Base-by-base conservation (phyloP, 1,284 basidiomycete genomes). In the Ceratobasidium sp. region DNA sequence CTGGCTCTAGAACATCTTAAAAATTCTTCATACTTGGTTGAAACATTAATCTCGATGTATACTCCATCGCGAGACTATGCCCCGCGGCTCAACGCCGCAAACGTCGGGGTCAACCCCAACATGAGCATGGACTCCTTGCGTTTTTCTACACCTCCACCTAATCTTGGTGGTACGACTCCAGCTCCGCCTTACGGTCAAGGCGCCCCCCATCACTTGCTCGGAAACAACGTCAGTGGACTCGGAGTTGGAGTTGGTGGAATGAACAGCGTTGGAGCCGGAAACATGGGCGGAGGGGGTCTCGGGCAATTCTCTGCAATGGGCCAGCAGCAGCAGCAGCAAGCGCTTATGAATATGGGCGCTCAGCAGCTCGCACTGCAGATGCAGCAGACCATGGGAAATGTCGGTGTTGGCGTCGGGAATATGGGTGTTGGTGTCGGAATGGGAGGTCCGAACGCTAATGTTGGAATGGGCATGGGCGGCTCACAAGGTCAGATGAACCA, bases 31-130 rank as follows among this genome's bases (percentile, higher is more conserved):
- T n/a, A n/a, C n/a, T n/a, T n/a, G n/a, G n/a, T n/a, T n/a, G n/a
- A n/a, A n/a, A n/a, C n/a, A n/a, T n/a, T n/a, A n/a, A n/a, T n/a
- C n/a, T 33, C 6, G 26, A 70, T 75, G 71, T 75, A 75, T 33
- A 75, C 59, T 28, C 33, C 71, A n/a, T 44, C 59, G 46, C 71
- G 71, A 38, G 71, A 75, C 33, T 75, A 75, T 75, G 71, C 61
- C 48, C 71, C 71, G 10, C 71, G 71, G 26, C 71, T 75, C 38
- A 75, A 65, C 71, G 71, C 71, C 2, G 71, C 54, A 2, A 73
- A 73, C 57, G 71, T 75, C 38, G 71, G 71, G n/a, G 71, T 75
- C 46, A 75, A 75, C 50, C 71, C 71, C n/a, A 75, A 75, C 50
- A 75, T 75, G 48, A 75, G 44, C 71, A 48, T 75, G 46, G 71